phyloP scores from a whole-genome alignment of 169 alveolate genomes.

The Plasmodium knowlesi region DNA sequence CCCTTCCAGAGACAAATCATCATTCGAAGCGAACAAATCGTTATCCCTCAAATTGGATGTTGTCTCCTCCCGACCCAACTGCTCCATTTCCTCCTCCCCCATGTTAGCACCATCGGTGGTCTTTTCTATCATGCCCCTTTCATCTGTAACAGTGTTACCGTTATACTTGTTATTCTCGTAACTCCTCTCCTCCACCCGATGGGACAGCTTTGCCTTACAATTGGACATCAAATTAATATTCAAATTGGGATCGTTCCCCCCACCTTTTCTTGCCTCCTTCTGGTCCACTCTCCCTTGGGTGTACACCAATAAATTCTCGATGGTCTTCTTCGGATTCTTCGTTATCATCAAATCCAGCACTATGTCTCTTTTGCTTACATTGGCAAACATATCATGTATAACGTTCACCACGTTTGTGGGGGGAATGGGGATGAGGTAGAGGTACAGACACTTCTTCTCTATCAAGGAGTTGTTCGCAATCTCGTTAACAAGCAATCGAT shows the following conservation, averaged over 20 bases:
- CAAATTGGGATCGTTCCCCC: neutral
- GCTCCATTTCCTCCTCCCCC: neutral
- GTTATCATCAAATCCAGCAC: conserved; percentile 73
- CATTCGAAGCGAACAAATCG: neutral
- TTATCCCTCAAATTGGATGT: neutral
- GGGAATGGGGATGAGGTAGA: conserved; percentile 73
- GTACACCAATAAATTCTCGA: conserved; percentile 37
- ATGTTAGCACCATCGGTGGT: neutral
- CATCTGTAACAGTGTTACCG: neutral
- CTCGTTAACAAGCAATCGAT: conserved; percentile 45
- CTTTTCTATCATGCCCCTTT: neutral
- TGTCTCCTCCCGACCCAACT: neutral
- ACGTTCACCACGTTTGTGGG: conserved; percentile 60
- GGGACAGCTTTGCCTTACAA: neutral
- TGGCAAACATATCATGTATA: conserved; percentile 65
- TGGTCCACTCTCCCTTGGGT: conserved; percentile 1
- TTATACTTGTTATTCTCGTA: neutral
- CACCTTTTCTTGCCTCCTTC: neutral
- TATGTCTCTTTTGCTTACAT: conserved; percentile 49
- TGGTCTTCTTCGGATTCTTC: conserved; percentile 54
- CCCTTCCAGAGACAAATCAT: neutral
- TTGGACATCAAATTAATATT: neutral
- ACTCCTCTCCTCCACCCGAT: neutral
- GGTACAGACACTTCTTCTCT: conserved; percentile 55
- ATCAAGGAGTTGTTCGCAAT: conserved; percentile 63